A percentile compares a stretch with the other conserved stretches of the same genome.
phyloP scores from a whole-genome alignment of 1,284 basidiomycete genomes.

The Waitea zeae region DNA sequence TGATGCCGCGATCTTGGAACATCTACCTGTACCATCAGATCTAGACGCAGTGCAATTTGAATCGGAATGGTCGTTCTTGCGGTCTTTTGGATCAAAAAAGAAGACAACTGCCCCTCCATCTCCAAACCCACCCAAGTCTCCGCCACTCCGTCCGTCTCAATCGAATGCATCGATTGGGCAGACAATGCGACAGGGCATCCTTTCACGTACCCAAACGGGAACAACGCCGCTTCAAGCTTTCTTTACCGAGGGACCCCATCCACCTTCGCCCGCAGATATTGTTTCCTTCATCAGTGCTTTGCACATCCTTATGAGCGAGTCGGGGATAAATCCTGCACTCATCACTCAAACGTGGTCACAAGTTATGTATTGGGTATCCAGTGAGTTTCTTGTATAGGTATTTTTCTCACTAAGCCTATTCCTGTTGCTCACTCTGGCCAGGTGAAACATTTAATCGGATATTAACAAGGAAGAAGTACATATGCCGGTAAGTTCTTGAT shows the following conservation, averaged over 20 bases:
- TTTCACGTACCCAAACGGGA: neutral
- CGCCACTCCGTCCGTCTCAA: no score
- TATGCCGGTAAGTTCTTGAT: constrained; percentile 53
- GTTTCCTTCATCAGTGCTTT: constrained; percentile 79
- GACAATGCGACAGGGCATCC: no score
- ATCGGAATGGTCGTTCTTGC: constrained; percentile 88
- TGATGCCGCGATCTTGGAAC: constrained; percentile 74
- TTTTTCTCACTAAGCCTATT: no score
- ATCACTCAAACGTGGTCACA: constrained; percentile 91
- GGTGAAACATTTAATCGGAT: constrained; percentile 94
- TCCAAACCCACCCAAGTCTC: constrained; percentile 24
- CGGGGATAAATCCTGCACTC: constrained; percentile 84
- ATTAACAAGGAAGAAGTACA: constrained; percentile 79
- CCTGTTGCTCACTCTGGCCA: no score
- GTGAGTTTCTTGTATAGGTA: no score
- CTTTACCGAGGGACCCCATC: constrained; percentile 29
- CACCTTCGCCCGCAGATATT: constrained; percentile 44
- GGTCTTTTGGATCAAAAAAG: constrained; percentile 58
- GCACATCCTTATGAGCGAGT: constrained; percentile 70
- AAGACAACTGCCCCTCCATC: constrained; percentile 27
- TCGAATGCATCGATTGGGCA: no score
- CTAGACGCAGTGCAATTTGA: constrained; percentile 83
- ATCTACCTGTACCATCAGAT: constrained; percentile 61
- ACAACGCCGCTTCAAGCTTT: constrained; percentile 28
- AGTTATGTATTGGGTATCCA: constrained; percentile 83